Evolutionary conservation across 495 filamentous ascomycete genomes (phyloP).

Genomic region (Terfezia boudieri): DNA sequence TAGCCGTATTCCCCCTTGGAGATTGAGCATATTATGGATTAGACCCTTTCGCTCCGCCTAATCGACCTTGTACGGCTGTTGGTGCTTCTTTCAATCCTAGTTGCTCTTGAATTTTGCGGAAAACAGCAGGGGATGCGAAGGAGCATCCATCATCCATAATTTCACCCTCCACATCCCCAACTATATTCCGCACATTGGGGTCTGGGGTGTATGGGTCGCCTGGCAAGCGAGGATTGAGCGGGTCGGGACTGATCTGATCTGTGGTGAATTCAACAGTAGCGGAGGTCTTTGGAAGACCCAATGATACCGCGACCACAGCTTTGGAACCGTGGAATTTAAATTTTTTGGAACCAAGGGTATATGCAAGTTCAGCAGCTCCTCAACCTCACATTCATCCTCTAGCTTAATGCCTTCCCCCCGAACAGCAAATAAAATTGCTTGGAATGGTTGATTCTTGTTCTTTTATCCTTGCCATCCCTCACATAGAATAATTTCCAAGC

Average conservation of each 20-base stretch:
- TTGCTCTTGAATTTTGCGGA: conserved; percentile 32
- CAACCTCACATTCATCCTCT: conserved; percentile 2
- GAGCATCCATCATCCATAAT: conserved; percentile 75
- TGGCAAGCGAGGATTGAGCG: conserved; percentile 20
- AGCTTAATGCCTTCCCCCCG: conserved; percentile 9
- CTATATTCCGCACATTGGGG: conserved; percentile 11
- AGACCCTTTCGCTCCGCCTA: conserved; percentile 75
- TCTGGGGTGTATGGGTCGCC: conserved; percentile 3
- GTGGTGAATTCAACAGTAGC: neutral
- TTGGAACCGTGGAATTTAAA: conserved; percentile 4
- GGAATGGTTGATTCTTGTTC: neutral
- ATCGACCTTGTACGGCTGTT: conserved; percentile 55
- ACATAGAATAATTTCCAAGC: conserved; percentile 14
- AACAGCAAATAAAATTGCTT: conserved; percentile 13
- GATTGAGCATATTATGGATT: too few relatives aligned
- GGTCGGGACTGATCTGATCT: neutral
- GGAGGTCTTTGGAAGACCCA: conserved; percentile 4
- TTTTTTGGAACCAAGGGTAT: conserved; percentile 11
- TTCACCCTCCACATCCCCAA: neutral
- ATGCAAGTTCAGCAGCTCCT: conserved; percentile 13
- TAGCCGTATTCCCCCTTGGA: too few relatives aligned
- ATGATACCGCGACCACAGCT: conserved; percentile 16
- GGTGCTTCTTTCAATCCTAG: conserved; percentile 41
- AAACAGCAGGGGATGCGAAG: conserved; percentile 42
- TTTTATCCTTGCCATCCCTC: neutral